Percentiles rank a stretch among this genome's conserved stretches.
These are phyloP conservation scores for Termitomyces sp. DNA, from an alignment of 768 basidiomycete genomes.

Conservation along the genomic window DNA sequence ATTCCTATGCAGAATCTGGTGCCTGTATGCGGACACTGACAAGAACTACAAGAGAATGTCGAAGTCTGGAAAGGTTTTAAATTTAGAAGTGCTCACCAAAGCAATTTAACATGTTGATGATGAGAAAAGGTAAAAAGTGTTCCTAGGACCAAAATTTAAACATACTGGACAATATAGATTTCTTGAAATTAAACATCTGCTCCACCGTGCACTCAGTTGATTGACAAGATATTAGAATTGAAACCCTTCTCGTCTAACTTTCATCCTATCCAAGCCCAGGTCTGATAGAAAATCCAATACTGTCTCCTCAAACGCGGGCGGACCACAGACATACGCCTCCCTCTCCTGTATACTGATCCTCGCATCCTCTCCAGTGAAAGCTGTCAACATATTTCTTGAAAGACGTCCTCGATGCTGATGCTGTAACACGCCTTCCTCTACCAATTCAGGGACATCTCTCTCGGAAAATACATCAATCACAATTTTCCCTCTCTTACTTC, in stretches of 20 bases:
- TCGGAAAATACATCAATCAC: slow-evolving; percentile 37
- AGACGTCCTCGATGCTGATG: slow-evolving; percentile 19
- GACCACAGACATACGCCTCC: slow-evolving; percentile 47
- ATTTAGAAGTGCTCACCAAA: no score
- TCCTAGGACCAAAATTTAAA: no score
- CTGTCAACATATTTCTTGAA: slow-evolving; percentile 13
- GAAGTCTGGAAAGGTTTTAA: background rate
- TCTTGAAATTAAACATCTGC: no score
- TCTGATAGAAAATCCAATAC: slow-evolving; percentile 28
- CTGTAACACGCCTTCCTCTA: slow-evolving; percentile 8
- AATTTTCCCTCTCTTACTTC: slow-evolving; percentile 4
- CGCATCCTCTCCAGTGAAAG: slow-evolving; percentile 2
- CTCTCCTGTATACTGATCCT: slow-evolving; percentile 12
- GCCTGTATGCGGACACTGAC: background rate
- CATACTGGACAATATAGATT: no score
- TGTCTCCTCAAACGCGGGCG: slow-evolving; percentile 37
- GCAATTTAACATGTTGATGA: no score
- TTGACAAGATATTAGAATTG: slow-evolving; percentile 26
- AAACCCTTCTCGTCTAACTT: slow-evolving; percentile 37
- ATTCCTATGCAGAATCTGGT: background rate
- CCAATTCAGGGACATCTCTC: slow-evolving; percentile 7
- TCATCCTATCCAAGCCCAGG: slow-evolving; percentile 27
- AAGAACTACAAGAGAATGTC: background rate
- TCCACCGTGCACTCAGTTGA: background rate
- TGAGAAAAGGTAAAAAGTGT: no score